Percentiles rank a stretch among this genome's conserved stretches.
Evolutionary conservation across 305 asterid species (phyloP).

Genomic region (Fraxinus paxiana): DNA sequence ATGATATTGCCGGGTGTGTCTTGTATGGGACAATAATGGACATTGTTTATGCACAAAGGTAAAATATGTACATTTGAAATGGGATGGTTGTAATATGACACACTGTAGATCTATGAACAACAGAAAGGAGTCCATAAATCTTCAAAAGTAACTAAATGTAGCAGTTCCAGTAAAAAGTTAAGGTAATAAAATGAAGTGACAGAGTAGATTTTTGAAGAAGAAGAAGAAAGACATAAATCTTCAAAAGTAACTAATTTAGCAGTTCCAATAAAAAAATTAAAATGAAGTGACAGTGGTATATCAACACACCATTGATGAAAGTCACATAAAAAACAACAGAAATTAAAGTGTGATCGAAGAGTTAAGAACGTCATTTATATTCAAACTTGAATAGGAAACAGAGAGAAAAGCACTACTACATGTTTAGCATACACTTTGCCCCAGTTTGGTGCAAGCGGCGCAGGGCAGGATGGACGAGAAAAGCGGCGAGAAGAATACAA

Average conservation of each 20-base stretch:
- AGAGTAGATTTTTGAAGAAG: neutral
- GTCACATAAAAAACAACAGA: neutral
- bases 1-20: neutral
- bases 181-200: neutral
- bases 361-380: neutral
- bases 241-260: neutral
- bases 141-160: neutral
- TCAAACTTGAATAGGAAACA: neutral
- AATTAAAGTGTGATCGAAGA: neutral
- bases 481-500: no score
- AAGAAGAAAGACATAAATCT: neutral
- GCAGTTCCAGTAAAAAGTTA: neutral
- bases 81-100: neutral
- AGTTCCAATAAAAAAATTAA: neutral
- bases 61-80: neutral
- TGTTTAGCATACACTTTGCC: neutral
- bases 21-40: neutral
- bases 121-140: neutral
- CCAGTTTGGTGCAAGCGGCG: no score
- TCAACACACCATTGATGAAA: neutral
- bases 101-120: neutral
- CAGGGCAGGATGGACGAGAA: no score
- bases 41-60: neutral
- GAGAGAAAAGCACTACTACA: neutral
- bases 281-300: neutral